Evolutionary conservation across 1,284 basidiomycete species (phyloP).

Genomic region (Sutorius eximius): DNA sequence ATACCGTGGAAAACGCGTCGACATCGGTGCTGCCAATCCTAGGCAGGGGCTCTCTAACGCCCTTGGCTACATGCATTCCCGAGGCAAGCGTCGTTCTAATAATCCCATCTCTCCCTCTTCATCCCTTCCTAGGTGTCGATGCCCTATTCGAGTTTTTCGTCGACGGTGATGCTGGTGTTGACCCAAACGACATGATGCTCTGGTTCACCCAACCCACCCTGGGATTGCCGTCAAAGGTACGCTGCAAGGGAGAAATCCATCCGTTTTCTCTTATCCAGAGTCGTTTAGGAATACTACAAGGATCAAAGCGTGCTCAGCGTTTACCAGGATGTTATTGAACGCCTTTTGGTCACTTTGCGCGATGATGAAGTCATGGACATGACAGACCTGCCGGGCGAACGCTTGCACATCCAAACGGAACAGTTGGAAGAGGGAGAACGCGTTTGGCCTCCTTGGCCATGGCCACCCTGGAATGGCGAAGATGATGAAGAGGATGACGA

Average conservation of each 20-base stretch:
- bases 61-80: conserved; percentile 84
- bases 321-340: conserved; percentile 72
- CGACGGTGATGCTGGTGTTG: conserved; percentile 88
- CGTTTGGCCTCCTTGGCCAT: conserved; percentile 83
- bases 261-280: conserved; percentile 3
- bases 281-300: conserved; percentile 81
- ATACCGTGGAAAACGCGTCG: conserved; percentile 52
- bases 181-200: conserved; percentile 84
- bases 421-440: conserved; percentile 52
- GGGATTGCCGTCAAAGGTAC: conserved; percentile 86
- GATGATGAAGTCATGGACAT: conserved; percentile 39
- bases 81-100: conserved; percentile 48
- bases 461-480: conserved; percentile 77
- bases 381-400: conserved; percentile 8
- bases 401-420: conserved; percentile 32
- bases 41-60: conserved; percentile 70
- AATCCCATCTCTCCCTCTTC: neutral
- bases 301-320: conserved; percentile 71
- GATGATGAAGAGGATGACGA: conserved; percentile 53
- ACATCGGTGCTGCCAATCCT: conserved; percentile 37
- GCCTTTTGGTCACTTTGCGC: conserved; percentile 65
- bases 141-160: conserved; percentile 78
- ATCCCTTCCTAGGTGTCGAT: conserved; percentile 56
- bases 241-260: neutral
- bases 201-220: conserved; percentile 85